Conservation (phyloP, 2,329 filamentous ascomycete species). For the Harringtonia aguacate region DNA sequence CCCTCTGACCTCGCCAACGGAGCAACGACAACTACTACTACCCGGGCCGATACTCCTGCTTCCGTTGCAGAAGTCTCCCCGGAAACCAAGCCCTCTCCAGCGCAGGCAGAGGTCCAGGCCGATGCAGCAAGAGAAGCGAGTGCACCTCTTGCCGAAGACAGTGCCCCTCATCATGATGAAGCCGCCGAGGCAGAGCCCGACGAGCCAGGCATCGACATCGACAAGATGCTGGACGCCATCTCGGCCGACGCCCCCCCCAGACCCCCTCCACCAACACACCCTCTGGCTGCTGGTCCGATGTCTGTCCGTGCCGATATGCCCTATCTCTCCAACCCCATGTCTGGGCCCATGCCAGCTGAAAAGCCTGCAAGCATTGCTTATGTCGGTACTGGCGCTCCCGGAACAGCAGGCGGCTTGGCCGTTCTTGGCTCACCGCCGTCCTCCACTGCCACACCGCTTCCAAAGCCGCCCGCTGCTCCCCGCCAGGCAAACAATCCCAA, state of each 20-base stretch:
- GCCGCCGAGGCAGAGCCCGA: slow-evolving; percentile 4
- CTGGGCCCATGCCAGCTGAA: slow-evolving; percentile 3
- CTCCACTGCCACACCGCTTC: neutral
- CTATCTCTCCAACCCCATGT: neutral
- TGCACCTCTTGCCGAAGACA: neutral
- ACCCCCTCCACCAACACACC: slow-evolving; percentile 8
- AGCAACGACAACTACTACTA: no score
- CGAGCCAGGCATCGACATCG: slow-evolving; percentile 18
- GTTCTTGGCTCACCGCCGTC: slow-evolving; percentile 1
- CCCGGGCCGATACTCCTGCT: no score
- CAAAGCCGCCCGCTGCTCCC: neutral
- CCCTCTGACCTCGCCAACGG: neutral
- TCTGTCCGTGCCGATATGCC: no score
- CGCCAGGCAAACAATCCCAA: neutral
- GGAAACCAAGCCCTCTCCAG: no score
- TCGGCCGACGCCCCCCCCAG: slow-evolving; percentile 16
- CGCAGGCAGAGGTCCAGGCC: neutral
- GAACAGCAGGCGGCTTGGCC: neutral
- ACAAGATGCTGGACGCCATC: slow-evolving; percentile 25
- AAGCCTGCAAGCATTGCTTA: neutral
- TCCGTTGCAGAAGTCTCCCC: no score
- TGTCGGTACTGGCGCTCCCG: slow-evolving; percentile 7
- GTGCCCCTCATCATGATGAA: no score
- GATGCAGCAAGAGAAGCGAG: neutral
- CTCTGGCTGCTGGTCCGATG: slow-evolving; percentile 4